phyloP scores from a whole-genome alignment of 495 filamentous ascomycete species.

The Neurospora sp. region DNA sequence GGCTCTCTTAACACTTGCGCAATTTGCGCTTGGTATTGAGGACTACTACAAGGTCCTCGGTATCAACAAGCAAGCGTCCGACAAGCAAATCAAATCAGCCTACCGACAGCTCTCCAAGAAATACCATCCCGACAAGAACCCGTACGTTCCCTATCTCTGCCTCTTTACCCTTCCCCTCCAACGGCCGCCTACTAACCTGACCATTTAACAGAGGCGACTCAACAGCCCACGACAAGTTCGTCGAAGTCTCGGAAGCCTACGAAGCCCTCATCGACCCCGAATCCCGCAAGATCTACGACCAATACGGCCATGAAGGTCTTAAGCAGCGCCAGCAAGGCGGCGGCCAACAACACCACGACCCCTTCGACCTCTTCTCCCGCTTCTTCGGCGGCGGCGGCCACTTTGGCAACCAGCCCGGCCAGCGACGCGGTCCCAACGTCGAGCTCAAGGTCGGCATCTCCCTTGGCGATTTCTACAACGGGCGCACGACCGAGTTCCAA shows the following conservation, averaged over 20 bases:
- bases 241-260: slow-evolving; percentile 92
- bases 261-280: slow-evolving; percentile 79
- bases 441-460: slow-evolving; percentile 79
- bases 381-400: slow-evolving; percentile 92
- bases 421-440: slow-evolving; percentile 80
- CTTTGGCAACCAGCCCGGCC: slow-evolving; percentile 60
- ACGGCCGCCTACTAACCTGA: background rate
- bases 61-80: slow-evolving; percentile 68
- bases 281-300: slow-evolving; percentile 85
- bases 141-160: slow-evolving; percentile 45
- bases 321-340: slow-evolving; percentile 64
- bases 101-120: slow-evolving; percentile 91
- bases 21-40: slow-evolving; percentile 41
- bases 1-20: slow-evolving; percentile 35
- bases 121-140: slow-evolving; percentile 97
- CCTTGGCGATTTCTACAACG: slow-evolving; percentile 88
- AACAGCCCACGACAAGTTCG: slow-evolving; percentile 81
- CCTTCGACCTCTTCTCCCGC: slow-evolving; percentile 92
- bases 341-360: slow-evolving; percentile 66
- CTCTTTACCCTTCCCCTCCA: slow-evolving; percentile 1
- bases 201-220: slow-evolving; percentile 51
- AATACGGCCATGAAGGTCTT: slow-evolving; percentile 85
- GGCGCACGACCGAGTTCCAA: slow-evolving; percentile 70
- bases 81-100: slow-evolving; percentile 90
- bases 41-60: slow-evolving; percentile 93